A percentile compares a stretch with the other conserved stretches of the same genome.
Conservation (phyloP, 257 asterid species). For the Fraxinus americana region DNA sequence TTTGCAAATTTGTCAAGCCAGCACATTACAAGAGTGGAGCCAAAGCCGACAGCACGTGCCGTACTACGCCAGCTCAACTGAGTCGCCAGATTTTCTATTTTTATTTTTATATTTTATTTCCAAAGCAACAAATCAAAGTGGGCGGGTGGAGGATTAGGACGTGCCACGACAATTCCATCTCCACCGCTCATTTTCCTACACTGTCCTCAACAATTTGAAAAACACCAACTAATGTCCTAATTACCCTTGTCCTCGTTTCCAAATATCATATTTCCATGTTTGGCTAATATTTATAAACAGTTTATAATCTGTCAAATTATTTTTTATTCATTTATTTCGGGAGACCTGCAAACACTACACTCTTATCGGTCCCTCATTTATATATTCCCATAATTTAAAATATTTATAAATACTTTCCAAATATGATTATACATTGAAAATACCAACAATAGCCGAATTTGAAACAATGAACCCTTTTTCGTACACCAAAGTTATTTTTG, state of each 20-base stretch:
- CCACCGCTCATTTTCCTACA: conserved; percentile 51
- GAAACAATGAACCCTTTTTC: too few relatives aligned
- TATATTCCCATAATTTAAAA: too few relatives aligned
- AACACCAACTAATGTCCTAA: background rate
- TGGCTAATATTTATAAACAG: too few relatives aligned
- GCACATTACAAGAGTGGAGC: background rate
- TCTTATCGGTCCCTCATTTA: too few relatives aligned
- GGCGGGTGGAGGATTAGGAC: conserved; percentile 24
- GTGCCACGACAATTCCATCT: conserved; percentile 59
- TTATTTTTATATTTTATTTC: background rate
- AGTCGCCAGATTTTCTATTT: background rate
- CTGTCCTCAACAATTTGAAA: background rate
- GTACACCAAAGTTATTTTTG: too few relatives aligned
- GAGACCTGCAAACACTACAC: too few relatives aligned
- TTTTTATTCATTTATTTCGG: too few relatives aligned
- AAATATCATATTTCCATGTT: background rate
- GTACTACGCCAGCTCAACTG: background rate
- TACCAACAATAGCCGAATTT: too few relatives aligned
- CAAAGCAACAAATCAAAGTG: background rate
- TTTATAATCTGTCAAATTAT: too few relatives aligned
- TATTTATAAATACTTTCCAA: too few relatives aligned
- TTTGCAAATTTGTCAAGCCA: background rate
- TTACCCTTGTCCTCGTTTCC: conserved; percentile 7
- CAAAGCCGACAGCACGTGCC: background rate
- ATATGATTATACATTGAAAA: too few relatives aligned